Base-by-base conservation (phyloP, 139 green algal species). In the Deuterostichococcus epilithicus region DNA sequence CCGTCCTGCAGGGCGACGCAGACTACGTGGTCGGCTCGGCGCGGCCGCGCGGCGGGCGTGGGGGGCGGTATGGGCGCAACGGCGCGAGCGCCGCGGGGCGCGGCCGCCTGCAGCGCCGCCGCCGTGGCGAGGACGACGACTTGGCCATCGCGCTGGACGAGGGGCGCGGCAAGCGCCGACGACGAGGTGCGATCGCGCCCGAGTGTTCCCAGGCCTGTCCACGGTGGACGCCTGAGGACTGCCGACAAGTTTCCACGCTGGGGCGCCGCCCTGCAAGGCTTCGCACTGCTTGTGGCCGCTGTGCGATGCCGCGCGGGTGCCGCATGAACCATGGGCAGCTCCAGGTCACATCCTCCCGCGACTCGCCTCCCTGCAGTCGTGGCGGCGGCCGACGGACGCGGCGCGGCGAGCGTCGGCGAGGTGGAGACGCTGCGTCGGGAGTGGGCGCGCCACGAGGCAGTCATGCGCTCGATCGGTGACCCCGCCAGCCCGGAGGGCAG, bases 401-500 rank as follows among this genome's bases (percentile, higher is more conserved):
- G 18, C 52, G 52, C 52, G 18, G 52, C 52, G 18, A 63, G 18
- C 8, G 26, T 69, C 4, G 73, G 76, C 6, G 83, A 87, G 69
- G 52, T 75, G 52, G 78, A 82, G 72, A 74, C 69, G 3, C 60
- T 84, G 42, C 71, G 73, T 67, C 33, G 52, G 25, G 87, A 93
- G 81, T 89, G 81, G 81, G 77, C 81, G 20, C 83, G 90, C 26
- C 89, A 91, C 33, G 90, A 93, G 82, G 80, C 78, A 1, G 82
- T 92, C 32, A 88, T 91, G 82, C 71, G 77, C 35, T 76, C 81
- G 60, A 86, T 92, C 18, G 72, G 75, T 8, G 90, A 96, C 76
- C 76, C 84, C 1, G 72, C 22, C 35, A 85, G 77, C 1, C 37
- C 73, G 0, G 91, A 94, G 81, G 78, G 86, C 35, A 74, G 79